These are phyloP conservation scores for Trypanosoma caninum DNA, from an alignment of 208 protist species.

Conservation along the genomic window DNA sequence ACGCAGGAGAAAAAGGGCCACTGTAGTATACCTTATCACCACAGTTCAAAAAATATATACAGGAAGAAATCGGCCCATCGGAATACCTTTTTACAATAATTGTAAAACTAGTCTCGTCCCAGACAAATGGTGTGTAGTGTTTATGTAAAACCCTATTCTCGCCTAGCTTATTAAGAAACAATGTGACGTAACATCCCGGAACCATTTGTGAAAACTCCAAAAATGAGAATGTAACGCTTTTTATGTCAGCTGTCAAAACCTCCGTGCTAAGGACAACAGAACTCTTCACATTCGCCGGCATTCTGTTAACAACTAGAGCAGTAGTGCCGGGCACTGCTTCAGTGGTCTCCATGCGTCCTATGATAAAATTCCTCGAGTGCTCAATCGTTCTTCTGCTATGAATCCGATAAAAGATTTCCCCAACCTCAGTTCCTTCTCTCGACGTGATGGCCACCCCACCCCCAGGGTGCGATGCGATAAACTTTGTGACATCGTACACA, in stretches of 20 bases:
- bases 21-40: constrained; percentile 50
- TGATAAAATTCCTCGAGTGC: constrained; percentile 33
- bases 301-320: background rate
- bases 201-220: constrained; percentile 27
- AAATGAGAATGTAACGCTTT: constrained; percentile 48
- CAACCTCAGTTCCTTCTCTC: constrained; percentile 47
- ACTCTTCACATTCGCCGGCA: constrained; percentile 8
- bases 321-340: background rate
- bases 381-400: constrained; percentile 46
- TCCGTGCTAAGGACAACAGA: constrained; percentile 29
- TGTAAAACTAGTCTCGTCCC: constrained; percentile 43
- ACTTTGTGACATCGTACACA: constrained; percentile 58
- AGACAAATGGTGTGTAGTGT: constrained; percentile 56
- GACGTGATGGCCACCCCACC: constrained; percentile 23
- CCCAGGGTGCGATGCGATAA: constrained; percentile 54
- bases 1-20: constrained; percentile 46
- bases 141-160: background rate
- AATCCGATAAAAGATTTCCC: constrained; percentile 64
- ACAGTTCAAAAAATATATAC: constrained; percentile 35
- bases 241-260: constrained; percentile 23
- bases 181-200: constrained; percentile 55
- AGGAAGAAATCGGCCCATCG: constrained; percentile 33
- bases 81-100: constrained; percentile 54
- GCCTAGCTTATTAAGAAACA: constrained; percentile 10
- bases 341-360: constrained; percentile 27